Percentiles rank a stretch among this genome's conserved stretches.
Conservation (phyloP, 2,329 filamentous ascomycete genomes). For the Sporothrix phasma region DNA sequence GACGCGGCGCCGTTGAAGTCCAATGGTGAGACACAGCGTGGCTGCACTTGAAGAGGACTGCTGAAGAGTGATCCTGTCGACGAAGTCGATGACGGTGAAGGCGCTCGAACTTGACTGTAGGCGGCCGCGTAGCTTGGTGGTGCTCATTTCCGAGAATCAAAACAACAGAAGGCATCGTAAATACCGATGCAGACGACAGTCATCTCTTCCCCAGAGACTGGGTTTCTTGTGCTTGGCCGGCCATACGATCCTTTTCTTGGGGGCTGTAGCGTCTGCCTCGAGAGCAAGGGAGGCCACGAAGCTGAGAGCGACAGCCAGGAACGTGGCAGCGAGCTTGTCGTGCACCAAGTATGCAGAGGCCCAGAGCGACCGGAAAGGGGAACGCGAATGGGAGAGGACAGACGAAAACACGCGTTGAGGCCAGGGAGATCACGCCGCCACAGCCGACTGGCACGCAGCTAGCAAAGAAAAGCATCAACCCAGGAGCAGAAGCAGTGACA, state of each 20-base stretch:
- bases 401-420: not conserved
- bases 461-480: not conserved
- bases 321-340: not conserved
- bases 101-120: too few species aligned
- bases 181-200: too few species aligned
- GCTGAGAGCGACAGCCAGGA: not conserved
- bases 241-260: not conserved
- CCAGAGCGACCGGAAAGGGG: not conserved
- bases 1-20: not conserved
- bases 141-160: too few species aligned
- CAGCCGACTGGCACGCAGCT: not conserved
- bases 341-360: not conserved
- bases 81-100: not conserved
- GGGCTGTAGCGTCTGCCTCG: not conserved
- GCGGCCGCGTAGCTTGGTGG: not conserved
- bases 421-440: not conserved
- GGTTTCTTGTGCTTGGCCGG: not conserved
- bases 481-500: not conserved
- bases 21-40: not conserved
- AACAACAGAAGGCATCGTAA: too few species aligned
- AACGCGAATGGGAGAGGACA: not conserved
- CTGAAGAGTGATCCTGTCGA: not conserved
- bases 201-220: too few species aligned
- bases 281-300: not conserved
- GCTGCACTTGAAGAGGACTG: not conserved